Conservation (phyloP, 441 rosid genomes). For the Raphanus hybrid region DNA sequence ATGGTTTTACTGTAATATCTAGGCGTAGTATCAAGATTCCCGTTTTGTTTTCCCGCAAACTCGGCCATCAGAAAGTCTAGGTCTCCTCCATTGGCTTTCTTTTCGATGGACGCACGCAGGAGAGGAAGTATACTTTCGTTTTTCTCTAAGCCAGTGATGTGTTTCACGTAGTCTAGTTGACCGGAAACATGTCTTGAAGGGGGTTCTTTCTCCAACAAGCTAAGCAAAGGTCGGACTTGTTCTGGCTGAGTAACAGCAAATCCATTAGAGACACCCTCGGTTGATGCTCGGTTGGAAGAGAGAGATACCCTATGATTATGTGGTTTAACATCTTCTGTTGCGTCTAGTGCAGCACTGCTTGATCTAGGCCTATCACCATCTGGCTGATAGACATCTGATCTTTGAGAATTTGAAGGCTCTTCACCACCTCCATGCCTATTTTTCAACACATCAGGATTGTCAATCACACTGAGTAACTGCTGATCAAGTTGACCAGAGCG, state of each 20-base stretch:
- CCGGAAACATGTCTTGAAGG: slow-evolving; percentile 89
- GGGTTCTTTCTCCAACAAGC: slow-evolving; percentile 98
- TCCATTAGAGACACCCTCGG: slow-evolving; percentile 61
- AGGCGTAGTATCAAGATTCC: slow-evolving; percentile 67
- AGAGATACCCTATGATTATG: slow-evolving; percentile 49
- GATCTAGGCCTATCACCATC: slow-evolving; percentile 72
- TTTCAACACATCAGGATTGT: slow-evolving; percentile 64
- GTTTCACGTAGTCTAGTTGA: slow-evolving; percentile 84
- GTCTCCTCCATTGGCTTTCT: slow-evolving; percentile 91
- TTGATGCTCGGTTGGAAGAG: slow-evolving; percentile 63
- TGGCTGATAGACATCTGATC: slow-evolving; percentile 59
- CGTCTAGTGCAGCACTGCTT: slow-evolving; percentile 60
- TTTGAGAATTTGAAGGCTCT: slow-evolving; percentile 70
- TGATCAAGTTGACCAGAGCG: slow-evolving; percentile 86
- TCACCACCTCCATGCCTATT: slow-evolving; percentile 49
- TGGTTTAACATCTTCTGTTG: slow-evolving; percentile 62
- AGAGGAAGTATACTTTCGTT: slow-evolving; percentile 90
- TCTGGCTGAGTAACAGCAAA: slow-evolving; percentile 66
- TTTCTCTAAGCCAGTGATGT: slow-evolving; percentile 79
- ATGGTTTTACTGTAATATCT: slow-evolving; percentile 60
- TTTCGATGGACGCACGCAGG: slow-evolving; percentile 77
- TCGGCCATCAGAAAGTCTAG: slow-evolving; percentile 89
- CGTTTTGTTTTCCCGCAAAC: slow-evolving; percentile 88
- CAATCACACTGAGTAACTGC: slow-evolving; percentile 51
- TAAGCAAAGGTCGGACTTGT: slow-evolving; percentile 96